Percentiles rank a stretch among this genome's conserved stretches.
phyloP scores from a whole-genome alignment of 2,329 filamentous ascomycete species.

The Penicillium sp. region DNA sequence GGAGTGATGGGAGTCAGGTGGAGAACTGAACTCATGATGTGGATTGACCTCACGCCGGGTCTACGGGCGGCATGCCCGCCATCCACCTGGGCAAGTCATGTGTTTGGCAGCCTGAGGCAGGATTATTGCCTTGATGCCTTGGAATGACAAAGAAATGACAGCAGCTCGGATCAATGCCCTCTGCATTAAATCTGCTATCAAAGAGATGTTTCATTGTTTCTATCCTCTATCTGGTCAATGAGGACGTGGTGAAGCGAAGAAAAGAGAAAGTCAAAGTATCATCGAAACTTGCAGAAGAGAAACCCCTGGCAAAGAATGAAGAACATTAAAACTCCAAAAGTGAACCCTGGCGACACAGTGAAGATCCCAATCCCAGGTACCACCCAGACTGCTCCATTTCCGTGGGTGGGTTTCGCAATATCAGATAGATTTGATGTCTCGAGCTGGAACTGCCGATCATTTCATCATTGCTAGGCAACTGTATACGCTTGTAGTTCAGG shows the following conservation, averaged over 20 bases:
- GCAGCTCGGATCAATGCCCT: no score
- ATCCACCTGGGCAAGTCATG: conserved; percentile 6
- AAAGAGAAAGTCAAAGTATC: no score
- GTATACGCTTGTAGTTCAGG: no score
- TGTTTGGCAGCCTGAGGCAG: conserved; percentile 8
- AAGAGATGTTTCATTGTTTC: no score
- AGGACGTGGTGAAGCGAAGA: no score
- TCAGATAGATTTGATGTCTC: neutral
- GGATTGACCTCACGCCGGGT: conserved; percentile 20
- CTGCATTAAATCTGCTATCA: no score
- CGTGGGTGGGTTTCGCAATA: neutral
- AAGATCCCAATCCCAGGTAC: neutral
- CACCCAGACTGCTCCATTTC: no score
- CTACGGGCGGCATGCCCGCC: conserved; percentile 12
- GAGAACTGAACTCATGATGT: conserved; percentile 21
- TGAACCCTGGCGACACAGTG: neutral
- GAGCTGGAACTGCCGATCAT: neutral
- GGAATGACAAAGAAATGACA: no score
- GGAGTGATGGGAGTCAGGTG: conserved; percentile 16
- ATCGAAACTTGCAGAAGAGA: no score
- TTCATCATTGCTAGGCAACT: conserved; percentile 1
- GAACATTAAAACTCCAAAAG: no score
- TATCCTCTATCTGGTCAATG: no score
- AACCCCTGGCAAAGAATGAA: no score
- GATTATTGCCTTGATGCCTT: neutral